Base-by-base conservation (phyloP, 1,284 basidiomycete genomes). In the Nidula niveotomentosa region DNA sequence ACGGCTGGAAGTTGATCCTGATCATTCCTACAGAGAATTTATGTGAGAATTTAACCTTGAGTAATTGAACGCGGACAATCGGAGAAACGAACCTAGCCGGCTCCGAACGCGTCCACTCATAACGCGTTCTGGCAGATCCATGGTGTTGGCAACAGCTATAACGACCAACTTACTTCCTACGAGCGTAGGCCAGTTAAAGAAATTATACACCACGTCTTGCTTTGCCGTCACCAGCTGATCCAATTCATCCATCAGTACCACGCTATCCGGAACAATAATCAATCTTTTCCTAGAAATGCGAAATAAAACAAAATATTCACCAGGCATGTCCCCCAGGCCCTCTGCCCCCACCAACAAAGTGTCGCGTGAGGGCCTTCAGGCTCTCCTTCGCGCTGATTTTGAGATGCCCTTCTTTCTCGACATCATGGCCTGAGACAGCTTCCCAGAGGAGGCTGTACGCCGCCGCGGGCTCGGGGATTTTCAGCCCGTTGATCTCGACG, bases 161-260 rank as follows among this genome's bases (percentile, higher is more conserved):
- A 99, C 96, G 51, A 98, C 88, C 12, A 99, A 81, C 65, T 91
- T 90, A 53, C 91, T 93, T 12, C 87, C 87, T 0, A 85, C 81
- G 55, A 96, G 79, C 8, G 94, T 96, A 1, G 96, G 97, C 96
- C 97, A 99, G 69, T 98, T 98, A 82, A 99, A 99, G 73, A 99
- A 96, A 69, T 98, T 98, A 75, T 99, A 99, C 43, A 99, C 92
- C 2, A 99, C 96, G 62, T 98, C 96, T 72, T 99, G 96, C 67
- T 97, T 96, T 18, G 90, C 79, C 0, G 96, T 98, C 59, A 99
- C 86, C 36, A 99, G 81, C 69, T 98, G 96, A 72, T 99, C 96
- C 1, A 99, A 81, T 72, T 99, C 96, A 68, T 99, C 96, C 93
- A 99, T 98, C 23, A 99, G 77, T 3, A 99, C 94, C 4, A 99